Evolutionary conservation across 805 yeast species (phyloP), one percentile per base, ranked within the genome.

Genomic region (Wickerhamomyces rabaulensis): DNA sequence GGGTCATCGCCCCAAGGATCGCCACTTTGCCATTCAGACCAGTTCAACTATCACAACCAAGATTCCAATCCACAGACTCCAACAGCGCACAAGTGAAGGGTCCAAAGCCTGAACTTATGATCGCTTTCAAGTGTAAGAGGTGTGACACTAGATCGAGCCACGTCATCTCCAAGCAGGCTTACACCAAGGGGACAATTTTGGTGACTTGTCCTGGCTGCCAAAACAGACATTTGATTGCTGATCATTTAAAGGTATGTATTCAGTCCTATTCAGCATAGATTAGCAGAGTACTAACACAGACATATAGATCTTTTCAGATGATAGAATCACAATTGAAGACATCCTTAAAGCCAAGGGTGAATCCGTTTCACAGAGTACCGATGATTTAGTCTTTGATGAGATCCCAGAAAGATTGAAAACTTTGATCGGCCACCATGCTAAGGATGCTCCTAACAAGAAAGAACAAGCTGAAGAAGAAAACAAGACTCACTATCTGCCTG

Each of bases 201-300:
- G 84, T 92, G 21, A 89, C 88, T 58, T 92, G 98, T 62, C 98
- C 98, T 0, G 87, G 90, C 15, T 92, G 98, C 64, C 75, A 84
- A 53, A 83, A 79, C 59, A 78, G 97, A 53, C 98, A 92, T 62
- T 68, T 92, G 60, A 91, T 92, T 37, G 96, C 97, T 0, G 98
- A 92, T 62, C 91, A 85, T 60, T 66, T 85, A 49, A 83, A 80
- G 60, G 74, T 69, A 53, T 44, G 71, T 63, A n/a, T 13, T 23
- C 8, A 15, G 21, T 38, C 17, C 22, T 33, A 17, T 33, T 4
- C 10, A 17, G 12, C 35, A 1, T 25, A 23, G n/a, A n/a, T 15
- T n/a, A 13, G 16, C 13, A 17, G 17, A 35, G 26, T 44, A 44
- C 47, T 47, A 40, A 44, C 40, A 10, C 5, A 7, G 20, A 22